phyloP scores from a whole-genome alignment of 1,139 yeast species.

The Blastobotrys malaysiensis region DNA sequence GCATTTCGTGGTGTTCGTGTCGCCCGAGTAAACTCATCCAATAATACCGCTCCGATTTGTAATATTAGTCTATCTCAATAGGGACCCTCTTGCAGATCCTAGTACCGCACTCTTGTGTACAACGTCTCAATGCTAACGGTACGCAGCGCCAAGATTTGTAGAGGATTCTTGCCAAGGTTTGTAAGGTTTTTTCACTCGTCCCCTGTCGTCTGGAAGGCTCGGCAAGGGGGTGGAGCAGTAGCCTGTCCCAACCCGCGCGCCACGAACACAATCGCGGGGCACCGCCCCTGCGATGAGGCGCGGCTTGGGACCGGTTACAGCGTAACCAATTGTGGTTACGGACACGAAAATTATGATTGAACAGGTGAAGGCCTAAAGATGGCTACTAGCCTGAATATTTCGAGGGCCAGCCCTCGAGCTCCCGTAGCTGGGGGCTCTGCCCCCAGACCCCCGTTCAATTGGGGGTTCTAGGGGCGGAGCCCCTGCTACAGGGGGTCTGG shows the following conservation, averaged over 20 bases:
- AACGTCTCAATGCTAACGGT: neutral
- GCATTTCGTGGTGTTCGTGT: slow-evolving; percentile 24
- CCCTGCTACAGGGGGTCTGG: too few relatives aligned
- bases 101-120: too few relatives aligned
- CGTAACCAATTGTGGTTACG: too few relatives aligned
- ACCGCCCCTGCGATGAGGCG: too few relatives aligned
- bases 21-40: slow-evolving; percentile 9
- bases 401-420: too few relatives aligned
- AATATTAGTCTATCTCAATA: neutral
- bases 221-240: neutral
- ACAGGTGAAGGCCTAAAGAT: too few relatives aligned
- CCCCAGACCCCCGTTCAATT: too few relatives aligned
- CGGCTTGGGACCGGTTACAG: too few relatives aligned
- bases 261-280: neutral
- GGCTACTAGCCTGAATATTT: too few relatives aligned
- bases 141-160: neutral
- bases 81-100: neutral
- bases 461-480: too few relatives aligned
- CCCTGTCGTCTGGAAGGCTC: neutral
- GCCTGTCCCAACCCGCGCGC: neutral
- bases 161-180: neutral
- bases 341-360: too few relatives aligned
- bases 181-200: neutral
- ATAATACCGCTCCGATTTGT: neutral
- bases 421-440: too few relatives aligned